A percentile compares a stretch with the other conserved stretches of the same genome.
Evolutionary conservation across 2,329 filamentous ascomycete species (phyloP).

Genomic region (Paraphoma chrysanthemicola): DNA sequence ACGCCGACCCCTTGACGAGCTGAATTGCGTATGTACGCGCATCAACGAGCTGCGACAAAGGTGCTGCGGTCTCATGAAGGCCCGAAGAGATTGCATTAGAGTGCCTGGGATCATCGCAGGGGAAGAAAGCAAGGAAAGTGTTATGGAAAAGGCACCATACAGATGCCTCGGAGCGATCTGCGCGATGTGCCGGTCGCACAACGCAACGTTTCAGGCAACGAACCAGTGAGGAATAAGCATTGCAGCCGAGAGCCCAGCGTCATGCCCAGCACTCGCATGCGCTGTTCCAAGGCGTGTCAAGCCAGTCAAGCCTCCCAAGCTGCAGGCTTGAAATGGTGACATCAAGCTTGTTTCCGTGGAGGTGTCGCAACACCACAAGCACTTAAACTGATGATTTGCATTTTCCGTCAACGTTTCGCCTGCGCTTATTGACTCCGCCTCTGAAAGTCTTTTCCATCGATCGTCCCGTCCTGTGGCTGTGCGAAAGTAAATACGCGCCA

Average conservation of each 20-base stretch:
- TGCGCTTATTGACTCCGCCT: conserved; percentile 7
- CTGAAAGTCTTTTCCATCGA: not conserved
- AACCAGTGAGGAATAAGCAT: conserved; percentile 22
- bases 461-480: conserved; percentile 7
- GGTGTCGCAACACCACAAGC: not conserved
- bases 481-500: not conserved
- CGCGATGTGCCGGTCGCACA: conserved; percentile 3
- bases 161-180: not conserved
- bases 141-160: conserved; percentile 4
- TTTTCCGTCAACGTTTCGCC: conserved; percentile 9
- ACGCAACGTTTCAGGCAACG: conserved; percentile 1
- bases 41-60: not conserved
- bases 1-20: not conserved
- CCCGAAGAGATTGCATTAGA: not conserved
- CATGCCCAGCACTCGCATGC: conserved; percentile 14
- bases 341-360: conserved; percentile 19
- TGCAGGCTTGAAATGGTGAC: conserved; percentile 30
- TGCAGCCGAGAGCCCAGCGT: conserved; percentile 8
- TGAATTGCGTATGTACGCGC: not conserved
- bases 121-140: conserved; percentile 8
- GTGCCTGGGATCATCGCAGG: not conserved
- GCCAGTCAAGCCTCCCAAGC: conserved; percentile 23
- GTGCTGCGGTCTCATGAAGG: not conserved
- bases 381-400: conserved; percentile 12
- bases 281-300: conserved; percentile 14